A percentile compares a stretch with the other conserved stretches of the same genome.
Evolutionary conservation across 805 yeast species (phyloP).

Genomic region (Candida quercuum): DNA sequence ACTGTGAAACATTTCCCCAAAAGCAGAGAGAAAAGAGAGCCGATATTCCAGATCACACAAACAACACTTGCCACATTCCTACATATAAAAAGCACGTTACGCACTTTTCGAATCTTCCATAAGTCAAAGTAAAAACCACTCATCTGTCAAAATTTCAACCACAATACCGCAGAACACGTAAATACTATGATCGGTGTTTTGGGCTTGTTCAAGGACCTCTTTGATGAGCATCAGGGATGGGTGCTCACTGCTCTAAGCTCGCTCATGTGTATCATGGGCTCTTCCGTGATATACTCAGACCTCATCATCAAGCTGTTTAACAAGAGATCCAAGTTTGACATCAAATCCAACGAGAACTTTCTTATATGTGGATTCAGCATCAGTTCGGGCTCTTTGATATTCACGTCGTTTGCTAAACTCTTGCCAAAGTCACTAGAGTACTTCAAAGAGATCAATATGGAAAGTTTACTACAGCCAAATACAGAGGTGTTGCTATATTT

Average conservation of each 20-base stretch:
- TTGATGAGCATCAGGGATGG: constrained; percentile 47
- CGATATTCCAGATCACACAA: no score
- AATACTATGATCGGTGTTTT: not conserved
- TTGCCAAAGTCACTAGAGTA: constrained; percentile 63
- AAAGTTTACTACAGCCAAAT: constrained; percentile 24
- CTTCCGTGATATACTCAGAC: constrained; percentile 59
- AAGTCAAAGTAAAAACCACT: no score
- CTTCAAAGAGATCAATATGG: constrained; percentile 27
- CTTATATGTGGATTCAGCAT: constrained; percentile 71
- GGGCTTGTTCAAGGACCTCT: not conserved
- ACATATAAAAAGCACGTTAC: no score
- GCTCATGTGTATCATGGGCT: constrained; percentile 65
- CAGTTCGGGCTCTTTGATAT: constrained; percentile 75
- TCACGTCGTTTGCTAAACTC: constrained; percentile 72
- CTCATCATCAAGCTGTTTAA: constrained; percentile 43
- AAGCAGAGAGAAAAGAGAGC: no score
- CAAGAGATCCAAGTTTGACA: constrained; percentile 40
- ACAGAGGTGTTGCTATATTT: constrained; percentile 39
- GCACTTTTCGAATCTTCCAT: no score
- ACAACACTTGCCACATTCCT: no score
- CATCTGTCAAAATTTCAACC: no score
- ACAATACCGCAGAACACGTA: no score
- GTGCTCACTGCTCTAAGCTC: constrained; percentile 59
- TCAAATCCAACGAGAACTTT: constrained; percentile 56
- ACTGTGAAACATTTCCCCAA: no score